A percentile compares a stretch with the other conserved stretches of the same genome.
These are phyloP conservation scores for Galeopsis tetrahit DNA, from an alignment of 257 asterid genomes.

Conservation along the genomic window DNA sequence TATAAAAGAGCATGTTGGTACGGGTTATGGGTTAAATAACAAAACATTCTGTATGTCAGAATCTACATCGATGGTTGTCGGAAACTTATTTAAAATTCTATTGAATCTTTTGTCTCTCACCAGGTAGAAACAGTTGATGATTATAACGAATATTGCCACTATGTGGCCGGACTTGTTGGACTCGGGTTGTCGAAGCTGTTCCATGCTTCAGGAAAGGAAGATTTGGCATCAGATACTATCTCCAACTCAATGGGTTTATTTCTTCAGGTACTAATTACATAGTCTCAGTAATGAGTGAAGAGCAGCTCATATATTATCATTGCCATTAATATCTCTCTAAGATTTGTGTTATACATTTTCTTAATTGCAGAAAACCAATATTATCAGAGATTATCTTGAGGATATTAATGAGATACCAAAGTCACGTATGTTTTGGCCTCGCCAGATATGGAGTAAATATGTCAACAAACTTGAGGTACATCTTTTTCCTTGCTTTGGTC, in stretches of 20 bases:
- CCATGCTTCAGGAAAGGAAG: conserved; percentile 92
- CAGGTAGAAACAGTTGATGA: conserved; percentile 88
- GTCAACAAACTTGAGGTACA: conserved; percentile 90
- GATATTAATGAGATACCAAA: conserved; percentile 96
- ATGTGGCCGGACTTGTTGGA: conserved; percentile 97
- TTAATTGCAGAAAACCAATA: conserved; percentile 79
- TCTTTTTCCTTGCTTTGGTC: conserved; percentile 27
- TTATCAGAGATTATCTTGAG: conserved; percentile 95
- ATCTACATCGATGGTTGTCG: not conserved
- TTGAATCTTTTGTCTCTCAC: conserved; percentile 34
- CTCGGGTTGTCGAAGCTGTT: conserved; percentile 89
- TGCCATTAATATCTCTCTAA: conserved; percentile 31
- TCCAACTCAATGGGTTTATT: conserved; percentile 98
- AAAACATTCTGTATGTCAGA: not conserved
- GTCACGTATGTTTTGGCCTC: conserved; percentile 99
- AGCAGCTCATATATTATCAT: conserved; percentile 9
- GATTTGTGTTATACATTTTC: conserved; percentile 25
- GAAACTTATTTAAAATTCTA: not conserved
- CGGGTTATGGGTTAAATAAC: conserved; percentile 10
- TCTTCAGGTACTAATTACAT: conserved; percentile 68
- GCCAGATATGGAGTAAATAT: conserved; percentile 92
- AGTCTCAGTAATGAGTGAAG: conserved; percentile 32
- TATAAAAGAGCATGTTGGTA: not conserved
- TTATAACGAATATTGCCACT: conserved; percentile 93
- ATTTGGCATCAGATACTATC: conserved; percentile 66